A percentile compares a stretch with the other conserved stretches of the same genome.
Evolutionary conservation across 306 rosid genomes (phyloP).

Genomic region (Lotus japonicus): DNA sequence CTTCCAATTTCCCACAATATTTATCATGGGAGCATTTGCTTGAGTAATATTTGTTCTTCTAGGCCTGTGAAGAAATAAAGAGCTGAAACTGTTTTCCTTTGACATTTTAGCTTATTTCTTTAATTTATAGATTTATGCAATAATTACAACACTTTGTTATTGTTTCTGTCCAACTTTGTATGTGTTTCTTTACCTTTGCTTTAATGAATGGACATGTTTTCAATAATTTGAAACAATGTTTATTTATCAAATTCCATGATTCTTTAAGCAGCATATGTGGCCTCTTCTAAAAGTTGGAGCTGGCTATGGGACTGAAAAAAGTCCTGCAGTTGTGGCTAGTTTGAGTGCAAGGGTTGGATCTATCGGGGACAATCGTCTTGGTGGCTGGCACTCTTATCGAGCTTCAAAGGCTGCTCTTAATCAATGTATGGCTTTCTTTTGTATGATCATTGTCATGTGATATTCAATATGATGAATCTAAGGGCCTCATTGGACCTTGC

Average conservation of each 20-base stretch:
- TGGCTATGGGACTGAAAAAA: conserved; percentile 53
- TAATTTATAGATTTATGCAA: neutral
- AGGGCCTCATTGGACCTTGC: neutral
- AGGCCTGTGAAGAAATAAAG: neutral
- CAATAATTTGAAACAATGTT: neutral
- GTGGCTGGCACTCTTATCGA: conserved; percentile 97
- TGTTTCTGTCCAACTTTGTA: neutral
- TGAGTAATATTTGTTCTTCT: neutral
- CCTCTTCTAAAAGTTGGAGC: conserved; percentile 82
- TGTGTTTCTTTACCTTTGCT: conserved; percentile 12
- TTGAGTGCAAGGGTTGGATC: conserved; percentile 96
- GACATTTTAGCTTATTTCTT: neutral
- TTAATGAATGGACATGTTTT: neutral
- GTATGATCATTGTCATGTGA: neutral
- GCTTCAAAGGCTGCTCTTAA: conserved; percentile 91
- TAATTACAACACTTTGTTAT: neutral
- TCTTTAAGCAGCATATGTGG: conserved; percentile 76
- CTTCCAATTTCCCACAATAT: neutral
- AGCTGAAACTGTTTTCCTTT: neutral
- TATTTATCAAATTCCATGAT: neutral
- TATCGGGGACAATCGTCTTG: conserved; percentile 80
- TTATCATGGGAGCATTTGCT: neutral
- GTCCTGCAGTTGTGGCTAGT: conserved; percentile 75
- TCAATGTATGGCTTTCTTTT: conserved; percentile 53
- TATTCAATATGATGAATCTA: neutral